phyloP scores from a whole-genome alignment of 345 rosid genomes.

The Eucalyptus pauciflora region DNA sequence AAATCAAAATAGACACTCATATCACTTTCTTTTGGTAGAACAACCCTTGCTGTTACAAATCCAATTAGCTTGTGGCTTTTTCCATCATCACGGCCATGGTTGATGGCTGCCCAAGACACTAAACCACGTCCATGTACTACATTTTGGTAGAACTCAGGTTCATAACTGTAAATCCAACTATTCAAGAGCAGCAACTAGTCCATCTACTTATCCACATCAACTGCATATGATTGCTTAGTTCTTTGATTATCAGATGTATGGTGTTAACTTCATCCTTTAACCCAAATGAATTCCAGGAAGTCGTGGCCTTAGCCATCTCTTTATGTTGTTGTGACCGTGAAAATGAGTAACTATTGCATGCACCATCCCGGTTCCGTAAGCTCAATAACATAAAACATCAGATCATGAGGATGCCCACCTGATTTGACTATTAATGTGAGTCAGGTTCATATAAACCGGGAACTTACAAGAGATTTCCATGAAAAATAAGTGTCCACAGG shows the following conservation, averaged over 20 bases:
- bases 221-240: background rate
- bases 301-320: background rate
- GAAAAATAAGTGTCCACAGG: background rate
- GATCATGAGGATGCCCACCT: background rate
- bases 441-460: background rate
- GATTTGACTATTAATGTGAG: background rate
- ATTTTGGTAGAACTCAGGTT: conserved; percentile 81
- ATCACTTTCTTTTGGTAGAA: conserved; percentile 71
- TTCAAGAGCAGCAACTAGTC: background rate
- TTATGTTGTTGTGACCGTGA: background rate
- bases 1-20: conserved; percentile 14
- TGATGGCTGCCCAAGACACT: conserved; percentile 91
- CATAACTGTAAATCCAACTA: conserved; percentile 36
- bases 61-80: conserved; percentile 73
- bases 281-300: background rate
- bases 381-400: background rate
- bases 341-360: background rate
- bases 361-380: background rate
- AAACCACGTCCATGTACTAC: conserved; percentile 67
- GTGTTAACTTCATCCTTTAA: background rate
- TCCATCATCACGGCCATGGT: conserved; percentile 62
- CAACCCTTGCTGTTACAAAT: conserved; percentile 74
- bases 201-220: background rate
- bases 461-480: background rate
- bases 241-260: background rate